Evolutionary conservation across 345 rosid species (phyloP).

Genomic region (Hypericum perforatum): DNA sequence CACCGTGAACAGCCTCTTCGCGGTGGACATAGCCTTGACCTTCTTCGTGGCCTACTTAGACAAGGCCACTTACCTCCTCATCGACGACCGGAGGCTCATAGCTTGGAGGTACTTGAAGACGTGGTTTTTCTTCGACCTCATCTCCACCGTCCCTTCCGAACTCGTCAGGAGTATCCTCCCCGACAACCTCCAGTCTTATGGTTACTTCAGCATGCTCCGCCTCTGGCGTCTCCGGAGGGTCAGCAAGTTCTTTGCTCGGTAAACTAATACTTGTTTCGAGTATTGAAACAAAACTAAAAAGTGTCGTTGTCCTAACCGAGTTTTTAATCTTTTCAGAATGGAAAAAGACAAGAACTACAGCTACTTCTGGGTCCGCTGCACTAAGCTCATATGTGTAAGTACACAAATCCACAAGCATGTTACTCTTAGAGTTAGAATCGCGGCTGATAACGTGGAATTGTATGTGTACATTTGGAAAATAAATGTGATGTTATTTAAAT

Average conservation of each 20-base stretch:
- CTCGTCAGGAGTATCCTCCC: constrained; percentile 34
- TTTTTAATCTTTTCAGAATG: constrained; percentile 32
- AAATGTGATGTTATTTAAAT: no score
- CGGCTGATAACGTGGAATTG: no score
- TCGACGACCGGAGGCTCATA: constrained; percentile 44
- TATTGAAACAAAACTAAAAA: no score
- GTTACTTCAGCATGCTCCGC: constrained; percentile 69
- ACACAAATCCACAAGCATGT: background rate
- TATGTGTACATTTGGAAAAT: no score
- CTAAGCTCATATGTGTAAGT: constrained; percentile 66
- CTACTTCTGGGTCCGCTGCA: constrained; percentile 59
- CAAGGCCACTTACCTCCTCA: constrained; percentile 48
- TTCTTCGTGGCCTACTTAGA: constrained; percentile 79
- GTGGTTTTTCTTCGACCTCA: constrained; percentile 55
- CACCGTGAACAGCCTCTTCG: constrained; percentile 52
- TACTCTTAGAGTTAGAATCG: no score
- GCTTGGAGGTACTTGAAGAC: constrained; percentile 48
- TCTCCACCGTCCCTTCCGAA: constrained; percentile 75
- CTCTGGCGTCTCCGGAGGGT: constrained; percentile 92
- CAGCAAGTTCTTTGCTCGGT: constrained; percentile 53
- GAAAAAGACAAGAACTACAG: constrained; percentile 73
- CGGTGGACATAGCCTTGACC: constrained; percentile 60
- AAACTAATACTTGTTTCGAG: no score
- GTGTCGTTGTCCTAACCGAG: no score
- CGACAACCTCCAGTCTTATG: constrained; percentile 35